Conservation (phyloP, 805 yeast genomes). For the Yarrowia phangngaensis region DNA sequence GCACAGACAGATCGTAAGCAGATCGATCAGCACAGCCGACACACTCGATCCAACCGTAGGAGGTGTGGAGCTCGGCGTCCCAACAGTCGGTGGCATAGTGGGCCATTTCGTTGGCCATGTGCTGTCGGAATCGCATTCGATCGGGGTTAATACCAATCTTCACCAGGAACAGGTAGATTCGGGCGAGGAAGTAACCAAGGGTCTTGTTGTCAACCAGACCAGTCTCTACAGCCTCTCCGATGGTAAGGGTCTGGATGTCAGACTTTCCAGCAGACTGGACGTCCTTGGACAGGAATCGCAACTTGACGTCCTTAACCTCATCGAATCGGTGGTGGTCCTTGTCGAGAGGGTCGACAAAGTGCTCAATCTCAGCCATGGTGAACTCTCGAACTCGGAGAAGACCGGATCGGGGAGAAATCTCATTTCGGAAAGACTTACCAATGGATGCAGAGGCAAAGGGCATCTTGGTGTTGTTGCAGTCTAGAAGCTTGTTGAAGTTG, state of each 20-base stretch:
- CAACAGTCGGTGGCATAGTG: constrained; percentile 99
- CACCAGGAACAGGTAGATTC: constrained; percentile 78
- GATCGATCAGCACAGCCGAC: constrained; percentile 99
- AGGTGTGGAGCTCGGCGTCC: constrained; percentile 96
- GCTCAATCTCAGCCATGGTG: constrained; percentile 99
- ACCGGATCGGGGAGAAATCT: constrained; percentile 98
- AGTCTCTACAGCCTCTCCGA: constrained; percentile 85
- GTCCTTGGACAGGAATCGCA: constrained; percentile 78
- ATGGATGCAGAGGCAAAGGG: constrained; percentile 99
- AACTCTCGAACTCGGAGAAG: constrained; percentile 96
- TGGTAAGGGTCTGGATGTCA: constrained; percentile 55
- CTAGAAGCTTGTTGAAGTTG: constrained; percentile 88
- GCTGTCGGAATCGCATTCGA: constrained; percentile 95
- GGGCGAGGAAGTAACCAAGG: constrained; percentile 91
- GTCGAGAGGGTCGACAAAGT: constrained; percentile 89
- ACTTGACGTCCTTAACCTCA: constrained; percentile 66
- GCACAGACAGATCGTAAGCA: constrained; percentile 95
- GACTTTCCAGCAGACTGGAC: constrained; percentile 86
- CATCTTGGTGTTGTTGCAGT: constrained; percentile 92
- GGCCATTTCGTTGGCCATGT: constrained; percentile 98
- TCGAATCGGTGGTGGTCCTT: constrained; percentile 78
- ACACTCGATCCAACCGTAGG: constrained; percentile 99
- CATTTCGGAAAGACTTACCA: constrained; percentile 98
- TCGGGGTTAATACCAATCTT: constrained; percentile 86
- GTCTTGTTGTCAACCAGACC: constrained; percentile 96